Evolutionary conservation across 768 basidiomycete genomes (phyloP).

Genomic region (Dioszegia hungarica): DNA sequence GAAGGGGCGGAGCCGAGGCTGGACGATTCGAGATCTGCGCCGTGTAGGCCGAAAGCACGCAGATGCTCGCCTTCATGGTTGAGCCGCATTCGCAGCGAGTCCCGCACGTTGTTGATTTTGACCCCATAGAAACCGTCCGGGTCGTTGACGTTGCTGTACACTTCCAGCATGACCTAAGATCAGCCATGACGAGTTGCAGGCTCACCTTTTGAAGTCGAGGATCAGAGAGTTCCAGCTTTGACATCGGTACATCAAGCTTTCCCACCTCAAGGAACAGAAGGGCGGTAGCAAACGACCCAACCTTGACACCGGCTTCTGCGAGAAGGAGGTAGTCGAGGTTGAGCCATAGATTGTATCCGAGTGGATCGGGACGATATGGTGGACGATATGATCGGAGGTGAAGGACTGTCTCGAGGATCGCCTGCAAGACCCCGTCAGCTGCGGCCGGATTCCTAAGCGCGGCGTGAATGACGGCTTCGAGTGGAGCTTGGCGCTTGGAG

Average conservation of each 20-base stretch:
- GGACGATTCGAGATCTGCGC: constrained; percentile 64
- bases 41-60: constrained; percentile 83
- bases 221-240: constrained; percentile 5
- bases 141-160: constrained; percentile 93
- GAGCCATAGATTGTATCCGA: constrained; percentile 61
- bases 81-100: constrained; percentile 75
- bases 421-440: constrained; percentile 52
- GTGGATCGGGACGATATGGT: constrained; percentile 40
- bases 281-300: constrained; percentile 82
- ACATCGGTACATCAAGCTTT: constrained; percentile 53
- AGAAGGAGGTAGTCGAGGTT: constrained; percentile 68
- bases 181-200: constrained; percentile 45
- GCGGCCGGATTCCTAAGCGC: constrained; percentile 51
- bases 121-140: constrained; percentile 98
- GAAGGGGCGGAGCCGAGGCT: constrained; percentile 11
- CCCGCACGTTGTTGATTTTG: constrained; percentile 66
- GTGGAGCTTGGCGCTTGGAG: background rate
- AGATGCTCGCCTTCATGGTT: constrained; percentile 92
- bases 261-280: constrained; percentile 83
- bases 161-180: constrained; percentile 74
- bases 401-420: constrained; percentile 68
- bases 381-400: constrained; percentile 69
- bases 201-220: constrained; percentile 26
- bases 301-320: constrained; percentile 66
- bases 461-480: background rate